A percentile compares a stretch with the other conserved stretches of the same genome.
Evolutionary conservation across 1,284 basidiomycete genomes (phyloP).

Genomic region (Rugiboletus extremiorientalis): DNA sequence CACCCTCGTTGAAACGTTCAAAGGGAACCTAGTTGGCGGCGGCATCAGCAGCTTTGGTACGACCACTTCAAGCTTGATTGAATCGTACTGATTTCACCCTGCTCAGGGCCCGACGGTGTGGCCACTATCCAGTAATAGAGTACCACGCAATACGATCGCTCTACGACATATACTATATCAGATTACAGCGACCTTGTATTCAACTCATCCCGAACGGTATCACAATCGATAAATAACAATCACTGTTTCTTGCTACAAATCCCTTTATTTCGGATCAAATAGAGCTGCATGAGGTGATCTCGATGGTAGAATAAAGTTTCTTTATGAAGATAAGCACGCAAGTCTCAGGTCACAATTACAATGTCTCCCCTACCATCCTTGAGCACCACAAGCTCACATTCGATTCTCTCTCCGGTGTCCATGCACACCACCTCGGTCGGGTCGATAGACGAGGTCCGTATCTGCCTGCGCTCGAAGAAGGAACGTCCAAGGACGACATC

Average conservation of each 20-base stretch:
- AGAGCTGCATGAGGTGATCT: not conserved
- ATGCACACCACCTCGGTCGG: slow-evolving; percentile 91
- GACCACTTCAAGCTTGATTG: not conserved
- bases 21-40: not conserved
- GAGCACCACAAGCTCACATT: slow-evolving; percentile 89
- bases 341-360: slow-evolving; percentile 72
- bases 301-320: not conserved
- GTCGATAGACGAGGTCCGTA: slow-evolving; percentile 81
- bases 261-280: not conserved
- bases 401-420: slow-evolving; percentile 93
- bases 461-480: slow-evolving; percentile 90
- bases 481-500: slow-evolving; percentile 93
- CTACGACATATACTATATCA: not conserved
- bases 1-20: not conserved
- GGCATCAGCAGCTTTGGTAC: slow-evolving; percentile 20
- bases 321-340: not conserved
- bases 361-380: slow-evolving; percentile 86
- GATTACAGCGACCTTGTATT: not conserved
- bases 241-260: not conserved
- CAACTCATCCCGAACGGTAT: too few species aligned
- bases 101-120: slow-evolving; percentile 11
- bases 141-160: not conserved
- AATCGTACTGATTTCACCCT: slow-evolving; percentile 4
- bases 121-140: not conserved
- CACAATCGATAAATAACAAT: not conserved